Evolutionary conservation across 2,329 filamentous ascomycete species (phyloP).

Genomic region (Colletotrichum neosansevieriae): DNA sequence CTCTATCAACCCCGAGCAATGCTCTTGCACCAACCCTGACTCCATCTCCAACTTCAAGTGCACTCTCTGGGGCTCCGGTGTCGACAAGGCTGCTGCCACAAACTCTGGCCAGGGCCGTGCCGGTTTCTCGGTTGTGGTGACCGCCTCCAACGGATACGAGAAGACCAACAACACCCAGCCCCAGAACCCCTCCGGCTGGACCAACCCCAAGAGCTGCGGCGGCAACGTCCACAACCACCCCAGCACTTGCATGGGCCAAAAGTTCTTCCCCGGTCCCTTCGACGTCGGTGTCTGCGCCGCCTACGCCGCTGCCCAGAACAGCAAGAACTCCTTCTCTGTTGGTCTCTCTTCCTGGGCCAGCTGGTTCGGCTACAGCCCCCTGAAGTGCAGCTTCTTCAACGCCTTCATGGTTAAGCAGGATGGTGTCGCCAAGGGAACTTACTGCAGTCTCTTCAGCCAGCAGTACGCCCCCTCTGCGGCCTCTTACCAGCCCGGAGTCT

Average conservation of each 20-base stretch:
- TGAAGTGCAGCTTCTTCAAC: constrained; percentile 39
- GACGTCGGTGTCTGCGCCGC: constrained; percentile 29
- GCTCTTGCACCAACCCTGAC: constrained; percentile 30
- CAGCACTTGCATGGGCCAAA: constrained; percentile 34
- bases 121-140: constrained; percentile 38
- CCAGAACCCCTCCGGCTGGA: constrained; percentile 30
- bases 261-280: constrained; percentile 36
- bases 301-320: constrained; percentile 34
- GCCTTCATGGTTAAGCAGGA: constrained; percentile 40
- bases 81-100: constrained; percentile 35
- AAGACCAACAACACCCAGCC: constrained; percentile 37
- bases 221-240: constrained; percentile 25
- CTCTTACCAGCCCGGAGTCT: constrained; percentile 11
- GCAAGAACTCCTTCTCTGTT: constrained; percentile 22
- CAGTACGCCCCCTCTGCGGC: constrained; percentile 30
- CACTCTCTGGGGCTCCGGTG: constrained; percentile 36
- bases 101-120: constrained; percentile 35
- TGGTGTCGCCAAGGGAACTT: constrained; percentile 34
- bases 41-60: constrained; percentile 39
- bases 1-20: constrained; percentile 33
- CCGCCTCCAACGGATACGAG: constrained; percentile 41
- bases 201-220: constrained; percentile 32
- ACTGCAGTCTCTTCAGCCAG: constrained; percentile 38
- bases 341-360: constrained; percentile 16
- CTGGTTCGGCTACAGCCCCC: constrained; percentile 33